These are phyloP conservation scores for Handroanthus guayacan DNA, from an alignment of 257 asterid species.

Conservation along the genomic window DNA sequence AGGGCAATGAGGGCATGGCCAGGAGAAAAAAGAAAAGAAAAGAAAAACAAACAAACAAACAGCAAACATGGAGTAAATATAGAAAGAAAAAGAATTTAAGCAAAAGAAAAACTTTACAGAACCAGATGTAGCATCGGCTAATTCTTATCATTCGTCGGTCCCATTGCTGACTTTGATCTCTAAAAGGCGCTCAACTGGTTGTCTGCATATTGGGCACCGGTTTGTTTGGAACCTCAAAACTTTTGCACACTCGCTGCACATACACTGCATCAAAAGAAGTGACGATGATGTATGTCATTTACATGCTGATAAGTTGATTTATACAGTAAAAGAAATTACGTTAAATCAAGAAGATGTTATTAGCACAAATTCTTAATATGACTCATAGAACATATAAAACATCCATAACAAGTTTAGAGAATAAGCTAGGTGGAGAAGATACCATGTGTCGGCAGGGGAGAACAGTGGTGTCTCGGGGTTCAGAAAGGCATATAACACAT, in stretches of 20 bases:
- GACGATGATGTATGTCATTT: slow-evolving; percentile 22
- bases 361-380: background rate
- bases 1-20: slow-evolving; percentile 25
- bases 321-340: background rate
- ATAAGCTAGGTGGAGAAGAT: slow-evolving; percentile 32
- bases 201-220: slow-evolving; percentile 97
- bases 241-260: slow-evolving; percentile 98
- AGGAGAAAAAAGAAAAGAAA: background rate
- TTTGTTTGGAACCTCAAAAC: slow-evolving; percentile 93
- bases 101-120: slow-evolving; percentile 48
- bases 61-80: slow-evolving; percentile 1
- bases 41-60: slow-evolving; percentile 1
- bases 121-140: slow-evolving; percentile 35
- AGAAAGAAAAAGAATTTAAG: background rate
- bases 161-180: slow-evolving; percentile 87
- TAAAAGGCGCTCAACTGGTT: slow-evolving; percentile 94
- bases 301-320: background rate
- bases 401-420: slow-evolving; percentile 4
- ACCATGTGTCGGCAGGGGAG: slow-evolving; percentile 99
- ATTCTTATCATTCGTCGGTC: slow-evolving; percentile 57
- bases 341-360: background rate
- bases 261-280: slow-evolving; percentile 69
- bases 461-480: slow-evolving; percentile 95
- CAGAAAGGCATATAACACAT: slow-evolving; percentile 95
- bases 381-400: background rate